Conservation (phyloP, 2,329 filamentous ascomycete species). For the Seiridium cupressi region DNA sequence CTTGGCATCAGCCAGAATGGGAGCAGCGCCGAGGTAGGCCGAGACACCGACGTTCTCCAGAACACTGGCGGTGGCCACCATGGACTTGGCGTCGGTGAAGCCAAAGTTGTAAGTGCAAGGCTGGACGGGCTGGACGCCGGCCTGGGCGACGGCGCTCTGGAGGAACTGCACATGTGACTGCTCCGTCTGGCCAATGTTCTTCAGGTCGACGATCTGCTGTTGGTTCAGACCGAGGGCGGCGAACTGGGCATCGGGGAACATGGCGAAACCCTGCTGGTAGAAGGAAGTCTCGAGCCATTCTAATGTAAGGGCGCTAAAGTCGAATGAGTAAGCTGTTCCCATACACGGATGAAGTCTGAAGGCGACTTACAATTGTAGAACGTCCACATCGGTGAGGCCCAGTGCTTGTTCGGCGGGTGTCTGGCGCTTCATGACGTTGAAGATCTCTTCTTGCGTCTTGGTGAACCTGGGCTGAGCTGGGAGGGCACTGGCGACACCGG, state of each 20-base stretch:
- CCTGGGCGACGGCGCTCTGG: conserved; percentile 58
- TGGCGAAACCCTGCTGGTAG: conserved; percentile 68
- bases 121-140: conserved; percentile 63
- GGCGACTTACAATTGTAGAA: conserved; percentile 55
- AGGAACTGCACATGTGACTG: conserved; percentile 59
- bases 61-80: conserved; percentile 68
- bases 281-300: conserved; percentile 74
- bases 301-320: conserved; percentile 62
- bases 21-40: conserved; percentile 71
- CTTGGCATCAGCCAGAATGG: conserved; percentile 56
- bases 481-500: conserved; percentile 43
- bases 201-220: conserved; percentile 56
- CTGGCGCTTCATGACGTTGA: conserved; percentile 48
- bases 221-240: conserved; percentile 56
- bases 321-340: conserved; percentile 16
- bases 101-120: conserved; percentile 72
- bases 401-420: conserved; percentile 44
- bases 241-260: conserved; percentile 66
- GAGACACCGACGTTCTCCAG: conserved; percentile 73
- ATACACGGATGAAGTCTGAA: background rate
- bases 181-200: conserved; percentile 62
- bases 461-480: conserved; percentile 44
- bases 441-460: conserved; percentile 42
- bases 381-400: conserved; percentile 52
- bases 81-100: conserved; percentile 62